Conservation (phyloP, 2,329 filamentous ascomycete genomes). For the Cercospora sp. region DNA sequence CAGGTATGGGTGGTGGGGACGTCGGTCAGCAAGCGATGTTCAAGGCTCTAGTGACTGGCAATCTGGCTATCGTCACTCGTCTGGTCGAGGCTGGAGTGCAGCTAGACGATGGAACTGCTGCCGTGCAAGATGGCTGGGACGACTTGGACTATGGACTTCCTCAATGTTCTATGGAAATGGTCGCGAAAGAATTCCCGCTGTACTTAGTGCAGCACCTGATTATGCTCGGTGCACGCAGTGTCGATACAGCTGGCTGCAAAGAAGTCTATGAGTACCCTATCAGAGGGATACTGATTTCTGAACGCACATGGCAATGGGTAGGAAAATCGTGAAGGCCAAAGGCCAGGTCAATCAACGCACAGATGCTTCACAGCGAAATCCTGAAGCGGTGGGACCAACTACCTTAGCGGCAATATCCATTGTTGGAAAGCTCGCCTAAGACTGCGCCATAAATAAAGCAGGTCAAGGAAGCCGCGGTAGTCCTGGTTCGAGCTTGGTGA, state of each 20-base stretch:
- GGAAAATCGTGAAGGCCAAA: not conserved
- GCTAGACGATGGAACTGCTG: not conserved
- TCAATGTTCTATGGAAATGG: too few species aligned
- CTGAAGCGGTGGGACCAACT: not conserved
- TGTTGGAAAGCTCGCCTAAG: too few species aligned
- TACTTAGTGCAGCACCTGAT: not conserved
- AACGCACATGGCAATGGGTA: not conserved
- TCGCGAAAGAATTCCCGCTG: too few species aligned
- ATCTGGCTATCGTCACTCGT: not conserved
- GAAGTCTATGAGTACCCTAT: not conserved
- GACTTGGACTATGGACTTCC: too few species aligned
- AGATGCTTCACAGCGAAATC: not conserved
- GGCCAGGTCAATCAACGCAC: not conserved
- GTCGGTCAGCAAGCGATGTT: not conserved
- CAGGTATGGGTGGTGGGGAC: not conserved
- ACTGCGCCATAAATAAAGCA: not conserved
- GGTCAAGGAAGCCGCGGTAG: not conserved
- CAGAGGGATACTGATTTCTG: not conserved
- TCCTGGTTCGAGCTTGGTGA: not conserved
- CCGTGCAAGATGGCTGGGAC: too few species aligned
- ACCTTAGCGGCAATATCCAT: not conserved
- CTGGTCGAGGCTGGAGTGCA: not conserved
- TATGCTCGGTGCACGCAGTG: too few species aligned
- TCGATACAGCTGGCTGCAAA: too few species aligned
- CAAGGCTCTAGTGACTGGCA: not conserved